Evolutionary conservation across 352 stramenopile genomes (phyloP), one percentile per base, ranked within the genome.

Genomic region (Pythium phragmiticola): DNA sequence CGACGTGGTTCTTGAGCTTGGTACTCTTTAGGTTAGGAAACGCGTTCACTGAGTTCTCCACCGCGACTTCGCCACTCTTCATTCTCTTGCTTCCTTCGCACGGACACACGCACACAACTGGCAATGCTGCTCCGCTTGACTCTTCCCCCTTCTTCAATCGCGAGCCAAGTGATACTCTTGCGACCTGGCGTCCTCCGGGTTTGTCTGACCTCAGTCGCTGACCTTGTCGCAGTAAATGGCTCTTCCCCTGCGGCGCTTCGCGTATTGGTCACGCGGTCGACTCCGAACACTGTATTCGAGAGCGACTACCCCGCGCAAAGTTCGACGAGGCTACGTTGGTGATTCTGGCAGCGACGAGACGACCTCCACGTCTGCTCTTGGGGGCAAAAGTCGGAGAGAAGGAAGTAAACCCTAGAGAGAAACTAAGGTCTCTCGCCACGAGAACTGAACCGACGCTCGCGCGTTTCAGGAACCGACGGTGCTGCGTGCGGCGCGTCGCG

Each of bases 61-160:
- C 67, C 3, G 71, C 74, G 46, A 84, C 68, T 76, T 86, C 57
- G 4, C 68, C 67, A 21, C 66, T 61, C 42, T 77, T 66, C 65
- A 72, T 72, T 50, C 21, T 66, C 65, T 64, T 72, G 30, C n/a
- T 56, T 34, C 39, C 19, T 37, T 51, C 19, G 1, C n/a, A 34
- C 19, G 2, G 17, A 9, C 7, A 13, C 41, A 34, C 43, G 17
- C 43, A 33, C 46, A 17, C 37, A 50, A 30, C 30, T 28, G 21
- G 36, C 42, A 51, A 51, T 50, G 45, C 45, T 9, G 21, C 23
- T 41, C 30, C n/a, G 16, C 23, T 53, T 23, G 16, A 33, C 41
- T 61, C 33, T 53, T 61, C 55, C 12, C 23, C 42, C 55, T 48
- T 51, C 42, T 37, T 54, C 55, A 53, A 42, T 14, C 16, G 41